These are phyloP conservation scores for Blepharisma japonicum DNA, from an alignment of 73 alveolate species.

Conservation along the genomic window DNA sequence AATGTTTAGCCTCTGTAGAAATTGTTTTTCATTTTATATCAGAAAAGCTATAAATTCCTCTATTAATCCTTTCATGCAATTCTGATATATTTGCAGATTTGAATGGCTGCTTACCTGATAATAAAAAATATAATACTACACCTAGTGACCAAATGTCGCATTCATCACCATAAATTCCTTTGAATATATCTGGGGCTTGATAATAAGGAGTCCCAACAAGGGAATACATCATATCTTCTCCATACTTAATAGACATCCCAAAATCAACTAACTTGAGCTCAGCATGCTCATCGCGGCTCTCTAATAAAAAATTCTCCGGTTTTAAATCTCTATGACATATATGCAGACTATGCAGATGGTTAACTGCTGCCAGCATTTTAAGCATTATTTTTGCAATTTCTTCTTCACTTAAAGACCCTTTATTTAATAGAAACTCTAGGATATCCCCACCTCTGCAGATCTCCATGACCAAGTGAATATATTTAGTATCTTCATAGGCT, in stretches of 20 bases:
- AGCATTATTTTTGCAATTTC: not conserved
- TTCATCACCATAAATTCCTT: conserved; percentile 35
- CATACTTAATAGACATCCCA: conserved; percentile 24
- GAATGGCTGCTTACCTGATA: conserved; percentile 52
- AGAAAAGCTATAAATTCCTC: not conserved
- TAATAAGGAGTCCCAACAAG: conserved; percentile 35
- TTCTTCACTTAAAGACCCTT: not conserved
- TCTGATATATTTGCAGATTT: not conserved
- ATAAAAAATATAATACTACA: conserved; percentile 39
- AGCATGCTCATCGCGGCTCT: conserved; percentile 5
- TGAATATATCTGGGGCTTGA: conserved; percentile 32
- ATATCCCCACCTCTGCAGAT: conserved; percentile 22
- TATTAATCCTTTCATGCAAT: not conserved
- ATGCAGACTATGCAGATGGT: conserved; percentile 39
- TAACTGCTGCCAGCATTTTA: conserved; percentile 25
- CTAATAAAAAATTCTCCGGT: conserved; percentile 29
- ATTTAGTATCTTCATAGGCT: conserved; percentile 16
- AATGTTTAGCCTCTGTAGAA: too few species aligned
- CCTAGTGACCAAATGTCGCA: conserved; percentile 53
- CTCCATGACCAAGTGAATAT: conserved; percentile 14
- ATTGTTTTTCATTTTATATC: too few species aligned
- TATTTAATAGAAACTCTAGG: not conserved
- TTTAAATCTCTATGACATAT: conserved; percentile 52
- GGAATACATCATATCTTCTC: conserved; percentile 21
- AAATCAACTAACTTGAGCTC: conserved; percentile 6